Conservation (phyloP, 148 eudicot genomes). For the Gaultheria prostrata region DNA sequence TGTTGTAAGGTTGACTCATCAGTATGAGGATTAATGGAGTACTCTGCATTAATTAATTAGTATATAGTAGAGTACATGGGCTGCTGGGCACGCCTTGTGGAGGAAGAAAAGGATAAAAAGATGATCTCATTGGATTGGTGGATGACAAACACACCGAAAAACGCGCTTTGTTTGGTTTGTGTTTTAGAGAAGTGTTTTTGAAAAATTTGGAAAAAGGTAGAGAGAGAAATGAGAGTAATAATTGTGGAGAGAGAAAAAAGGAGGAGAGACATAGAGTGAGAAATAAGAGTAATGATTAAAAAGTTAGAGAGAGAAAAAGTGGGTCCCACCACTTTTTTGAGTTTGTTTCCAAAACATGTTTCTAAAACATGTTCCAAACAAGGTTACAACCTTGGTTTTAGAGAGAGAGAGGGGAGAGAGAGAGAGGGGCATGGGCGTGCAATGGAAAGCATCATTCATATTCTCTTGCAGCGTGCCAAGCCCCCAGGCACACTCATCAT, state of each 20-base stretch:
- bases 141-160: constrained; percentile 35
- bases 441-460: constrained; percentile 42
- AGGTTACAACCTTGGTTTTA: constrained; percentile 14
- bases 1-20: neutral
- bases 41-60: neutral
- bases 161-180: constrained; percentile 27
- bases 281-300: too few relatives aligned
- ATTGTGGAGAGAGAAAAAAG: too few relatives aligned
- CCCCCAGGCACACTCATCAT: constrained; percentile 37
- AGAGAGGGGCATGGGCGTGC: constrained; percentile 30
- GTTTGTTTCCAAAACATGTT: too few relatives aligned
- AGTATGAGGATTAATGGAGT: neutral
- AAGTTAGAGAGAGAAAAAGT: too few relatives aligned
- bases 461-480: constrained; percentile 44
- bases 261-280: too few relatives aligned
- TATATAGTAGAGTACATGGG: neutral
- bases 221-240: too few relatives aligned
- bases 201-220: too few relatives aligned
- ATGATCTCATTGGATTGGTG: constrained; percentile 23
- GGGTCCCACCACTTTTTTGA: too few relatives aligned
- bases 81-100: neutral
- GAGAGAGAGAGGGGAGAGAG: constrained; percentile 26
- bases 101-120: constrained; percentile 27
- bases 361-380: too few relatives aligned
- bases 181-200: too few relatives aligned